Base-by-base conservation (phyloP, 2,329 filamentous ascomycete species). In the Daldinia sp. region DNA sequence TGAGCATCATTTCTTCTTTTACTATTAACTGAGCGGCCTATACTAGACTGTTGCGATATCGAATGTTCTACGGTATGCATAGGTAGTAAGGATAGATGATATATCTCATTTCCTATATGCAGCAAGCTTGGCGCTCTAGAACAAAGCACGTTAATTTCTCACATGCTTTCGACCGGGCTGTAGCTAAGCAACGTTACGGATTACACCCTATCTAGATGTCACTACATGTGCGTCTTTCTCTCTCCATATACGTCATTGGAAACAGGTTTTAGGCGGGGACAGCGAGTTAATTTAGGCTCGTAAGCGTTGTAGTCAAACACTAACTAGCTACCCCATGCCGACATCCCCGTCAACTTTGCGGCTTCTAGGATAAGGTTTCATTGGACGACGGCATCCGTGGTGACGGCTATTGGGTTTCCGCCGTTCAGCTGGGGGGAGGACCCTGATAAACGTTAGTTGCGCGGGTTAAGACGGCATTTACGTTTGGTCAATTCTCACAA, bases 401-500 rank as follows among this genome's bases (percentile, higher is more conserved):
- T 50, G 44, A 41, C 30, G 65, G 66, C 54, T 54, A 66, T 69
- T 71, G 69, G 68, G 60, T 50, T 56, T 51, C 23, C 33, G 46
- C 12, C 13, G 12, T 44, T 61, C 55, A 65, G 55, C 35, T 60
- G 50, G 23, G 39, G 30, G 20, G 30, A 44, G 48, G 44, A n/a
- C 39, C 46, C 26, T 62, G 54, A 56, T 30, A 35, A 53, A 62
- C 33, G 28, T 61, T 18, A 35, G 33, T 9, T 9, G 55, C 30
- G 53, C 66, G 69, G 65, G 55, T 69, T 61, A 48, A 62, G 42
- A 56, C 66, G 69, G 66, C 60, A 58, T 60, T 63, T 66, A 48
- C 51, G 10, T 10, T 46, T 28, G 50, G n/a, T 57, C 41, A 46
- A 42, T 37, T 30, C 42, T 44, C 30, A 39, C 12, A 53, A 23